phyloP scores from a whole-genome alignment of 495 filamentous ascomycete genomes.

The Penicillium egyptiacum region DNA sequence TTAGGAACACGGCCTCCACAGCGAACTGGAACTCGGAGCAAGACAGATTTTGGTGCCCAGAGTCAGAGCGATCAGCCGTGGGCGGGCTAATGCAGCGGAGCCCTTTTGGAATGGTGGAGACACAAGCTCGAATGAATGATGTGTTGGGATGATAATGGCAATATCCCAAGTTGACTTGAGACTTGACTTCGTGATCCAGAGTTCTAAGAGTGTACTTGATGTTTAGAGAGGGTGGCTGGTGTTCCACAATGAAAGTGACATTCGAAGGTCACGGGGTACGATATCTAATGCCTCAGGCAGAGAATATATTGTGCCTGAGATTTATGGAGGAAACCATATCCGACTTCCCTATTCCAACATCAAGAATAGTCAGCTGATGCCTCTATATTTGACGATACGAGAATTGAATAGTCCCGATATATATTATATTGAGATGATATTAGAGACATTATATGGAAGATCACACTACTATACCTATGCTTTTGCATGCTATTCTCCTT shows the following conservation, averaged over 20 bases:
- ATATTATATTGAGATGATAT: not conserved
- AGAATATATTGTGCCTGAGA: not conserved
- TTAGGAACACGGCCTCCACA: constrained; percentile 20
- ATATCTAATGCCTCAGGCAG: constrained; percentile 4
- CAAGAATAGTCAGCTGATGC: not conserved
- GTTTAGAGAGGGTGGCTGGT: not conserved
- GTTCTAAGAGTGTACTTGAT: constrained; percentile 5
- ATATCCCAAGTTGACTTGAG: not conserved
- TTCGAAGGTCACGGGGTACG: constrained; percentile 3
- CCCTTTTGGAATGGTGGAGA: constrained; percentile 29
- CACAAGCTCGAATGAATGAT: constrained; percentile 14
- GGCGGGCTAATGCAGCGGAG: constrained; percentile 39
- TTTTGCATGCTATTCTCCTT: not conserved
- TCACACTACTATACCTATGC: not conserved
- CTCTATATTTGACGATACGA: not conserved
- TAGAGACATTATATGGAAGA: not conserved
- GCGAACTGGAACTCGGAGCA: constrained; percentile 21
- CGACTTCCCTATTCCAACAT: not conserved
- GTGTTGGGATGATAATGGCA: constrained; percentile 1
- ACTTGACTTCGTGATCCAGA: not conserved
- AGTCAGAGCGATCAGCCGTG: constrained; percentile 40
- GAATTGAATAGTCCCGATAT: not conserved
- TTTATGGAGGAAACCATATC: not conserved
- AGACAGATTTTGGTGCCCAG: constrained; percentile 37
- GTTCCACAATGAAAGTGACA: constrained; percentile 8